Evolutionary conservation across 1,284 basidiomycete species (phyloP).

Genomic region (Ceratorhiza oryzae-sativae): DNA sequence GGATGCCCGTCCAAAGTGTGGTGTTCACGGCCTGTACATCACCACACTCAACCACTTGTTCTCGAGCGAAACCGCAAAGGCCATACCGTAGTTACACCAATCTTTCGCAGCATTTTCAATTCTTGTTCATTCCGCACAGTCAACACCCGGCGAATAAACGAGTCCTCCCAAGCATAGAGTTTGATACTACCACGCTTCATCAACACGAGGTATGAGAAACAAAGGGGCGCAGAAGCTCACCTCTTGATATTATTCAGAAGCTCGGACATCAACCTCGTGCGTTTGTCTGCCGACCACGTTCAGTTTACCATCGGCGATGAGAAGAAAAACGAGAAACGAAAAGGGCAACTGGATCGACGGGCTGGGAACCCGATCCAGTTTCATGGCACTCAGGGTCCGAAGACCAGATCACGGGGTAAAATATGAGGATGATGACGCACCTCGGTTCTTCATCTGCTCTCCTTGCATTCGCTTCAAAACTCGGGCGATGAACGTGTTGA

Average conservation of each 20-base stretch:
- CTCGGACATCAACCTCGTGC: slow-evolving; percentile 78
- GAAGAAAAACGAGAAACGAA: neutral
- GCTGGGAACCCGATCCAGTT: neutral
- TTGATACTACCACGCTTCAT: slow-evolving; percentile 63
- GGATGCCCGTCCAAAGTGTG: slow-evolving; percentile 44
- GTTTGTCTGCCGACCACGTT: slow-evolving; percentile 57
- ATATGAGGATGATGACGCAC: slow-evolving; percentile 45
- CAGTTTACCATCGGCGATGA: neutral
- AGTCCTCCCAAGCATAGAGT: slow-evolving; percentile 87
- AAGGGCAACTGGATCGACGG: slow-evolving; percentile 20
- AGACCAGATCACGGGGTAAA: neutral
- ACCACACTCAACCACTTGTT: neutral
- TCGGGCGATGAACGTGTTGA: slow-evolving; percentile 80
- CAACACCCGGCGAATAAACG: slow-evolving; percentile 77
- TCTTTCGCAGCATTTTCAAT: slow-evolving; percentile 79
- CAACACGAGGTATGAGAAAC: neutral
- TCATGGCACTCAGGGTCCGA: neutral
- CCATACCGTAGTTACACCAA: slow-evolving; percentile 73
- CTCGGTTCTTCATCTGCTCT: slow-evolving; percentile 89
- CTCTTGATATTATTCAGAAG: slow-evolving; percentile 89
- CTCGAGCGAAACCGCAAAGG: neutral
- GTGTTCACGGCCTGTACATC: slow-evolving; percentile 41
- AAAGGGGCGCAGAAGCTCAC: no score
- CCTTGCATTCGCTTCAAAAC: slow-evolving; percentile 83
- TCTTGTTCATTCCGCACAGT: slow-evolving; percentile 87